Evolutionary conservation across 768 basidiomycete genomes (phyloP), one percentile per base, ranked within the genome.

Genomic region (Amanita phalloides): DNA sequence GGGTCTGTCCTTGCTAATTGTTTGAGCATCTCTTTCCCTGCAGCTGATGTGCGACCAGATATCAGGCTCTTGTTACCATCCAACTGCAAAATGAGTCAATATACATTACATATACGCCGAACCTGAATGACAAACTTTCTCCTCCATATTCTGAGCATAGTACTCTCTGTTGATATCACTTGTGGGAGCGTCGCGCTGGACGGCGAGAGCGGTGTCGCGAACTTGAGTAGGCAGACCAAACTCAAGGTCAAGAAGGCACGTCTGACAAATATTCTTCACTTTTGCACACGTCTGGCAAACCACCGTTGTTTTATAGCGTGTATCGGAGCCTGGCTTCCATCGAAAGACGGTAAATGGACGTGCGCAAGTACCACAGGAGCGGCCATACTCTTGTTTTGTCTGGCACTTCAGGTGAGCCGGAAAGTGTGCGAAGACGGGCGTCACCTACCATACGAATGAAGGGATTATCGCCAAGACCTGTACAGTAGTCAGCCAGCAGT

Each of bases 91-190:
- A 46, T 28, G 48, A 50, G 21, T 52, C 39, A 48, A 39, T 21
- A 33, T 14, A 53, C 38, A 11, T 13, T 39, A 21, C 33, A 37
- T 35, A 13, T 35, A 13, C 14, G 20, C 36, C 17, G 14, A 32
- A 52, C 35, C n/a, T 21, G 17, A 8, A 45, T 21, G 11, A 70
- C 76, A 55, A 56, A 86, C 90, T 76, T 90, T 85, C 53, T 74
- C 71, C 66, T 90, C 86, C 82, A 91, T 84, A 65, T 92, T 93
- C 68, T 95, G 90, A 1, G 90, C 90, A 64, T 88, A 88, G 63
- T 89, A 95, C 71, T 95, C 90, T 62, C 95, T 77, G 66, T 99
- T 99, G 69, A 99, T 89, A 58, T 98, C 94, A 63, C 93, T 95
- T 47, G 86, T 93, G 4, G 96, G 96, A 0, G 96, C 95, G 55